phyloP scores from a whole-genome alignment of 768 basidiomycete genomes.

The Leccinum uliginosum region DNA sequence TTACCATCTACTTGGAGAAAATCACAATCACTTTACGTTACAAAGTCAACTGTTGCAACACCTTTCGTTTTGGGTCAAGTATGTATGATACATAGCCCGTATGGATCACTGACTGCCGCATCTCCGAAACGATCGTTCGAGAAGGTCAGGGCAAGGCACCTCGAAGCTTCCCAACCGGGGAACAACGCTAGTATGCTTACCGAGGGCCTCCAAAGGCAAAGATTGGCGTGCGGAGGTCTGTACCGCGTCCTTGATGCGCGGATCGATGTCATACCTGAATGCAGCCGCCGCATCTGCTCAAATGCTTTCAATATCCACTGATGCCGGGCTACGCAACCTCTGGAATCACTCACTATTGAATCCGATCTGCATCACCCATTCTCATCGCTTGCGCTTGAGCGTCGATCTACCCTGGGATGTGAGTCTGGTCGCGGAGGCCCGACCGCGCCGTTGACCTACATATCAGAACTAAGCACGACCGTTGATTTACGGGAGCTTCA shows the following conservation, averaged over 20 bases:
- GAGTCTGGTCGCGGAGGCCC: neutral
- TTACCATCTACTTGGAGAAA: neutral
- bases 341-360: neutral
- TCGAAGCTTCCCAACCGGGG: neutral
- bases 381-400: neutral
- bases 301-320: neutral
- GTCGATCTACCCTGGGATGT: neutral
- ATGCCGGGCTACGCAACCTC: neutral
- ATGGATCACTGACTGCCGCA: neutral
- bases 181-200: neutral
- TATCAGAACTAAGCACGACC: neutral
- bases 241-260: conserved; percentile 8
- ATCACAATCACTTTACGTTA: conserved; percentile 3
- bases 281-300: neutral
- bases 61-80: neutral
- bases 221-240: conserved; percentile 8
- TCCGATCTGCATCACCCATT: neutral
- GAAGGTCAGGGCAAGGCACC: conserved; percentile 4
- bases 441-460: neutral
- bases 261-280: neutral
- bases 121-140: conserved; percentile 1
- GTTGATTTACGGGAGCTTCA: neutral
- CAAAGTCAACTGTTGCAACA: neutral
- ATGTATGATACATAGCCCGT: neutral
- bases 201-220: conserved; percentile 11